These are phyloP conservation scores for Fennellomyces sp. DNA, from an alignment of 371 early-diverging fungal species.

Conservation along the genomic window DNA sequence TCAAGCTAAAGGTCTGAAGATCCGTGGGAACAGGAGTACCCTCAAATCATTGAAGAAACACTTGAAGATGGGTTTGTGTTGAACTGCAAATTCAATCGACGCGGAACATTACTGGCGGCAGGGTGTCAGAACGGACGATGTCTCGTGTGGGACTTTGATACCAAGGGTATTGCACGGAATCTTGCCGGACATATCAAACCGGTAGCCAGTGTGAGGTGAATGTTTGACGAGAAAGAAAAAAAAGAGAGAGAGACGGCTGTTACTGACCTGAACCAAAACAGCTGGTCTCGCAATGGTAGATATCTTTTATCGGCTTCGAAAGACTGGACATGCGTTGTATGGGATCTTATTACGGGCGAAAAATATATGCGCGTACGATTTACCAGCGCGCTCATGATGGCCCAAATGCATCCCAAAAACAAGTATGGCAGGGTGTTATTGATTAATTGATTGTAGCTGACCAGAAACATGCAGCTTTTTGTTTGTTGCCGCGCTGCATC, in stretches of 20 bases:
- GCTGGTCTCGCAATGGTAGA: slow-evolving; percentile 75
- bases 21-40: slow-evolving; percentile 87
- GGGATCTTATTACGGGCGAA: slow-evolving; percentile 74
- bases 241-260: not conserved
- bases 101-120: slow-evolving; percentile 78
- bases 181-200: slow-evolving; percentile 74
- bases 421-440: slow-evolving; percentile 49
- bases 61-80: slow-evolving; percentile 77
- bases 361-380: slow-evolving; percentile 64
- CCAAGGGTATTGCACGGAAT: slow-evolving; percentile 72
- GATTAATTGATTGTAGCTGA: not conserved
- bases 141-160: slow-evolving; percentile 89
- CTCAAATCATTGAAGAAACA: slow-evolving; percentile 78
- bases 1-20: slow-evolving; percentile 42
- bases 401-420: slow-evolving; percentile 74
- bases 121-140: slow-evolving; percentile 84
- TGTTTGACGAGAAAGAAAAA: not conserved
- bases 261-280: slow-evolving; percentile 13
- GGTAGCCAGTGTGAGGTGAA: slow-evolving; percentile 78
- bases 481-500: slow-evolving; percentile 59
- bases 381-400: slow-evolving; percentile 63
- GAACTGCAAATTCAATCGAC: slow-evolving; percentile 68
- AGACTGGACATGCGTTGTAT: slow-evolving; percentile 87
- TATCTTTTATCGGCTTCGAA: slow-evolving; percentile 70
- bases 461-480: slow-evolving; percentile 33